Conservation (phyloP, 169 alveolate species). For the Plasmodium berghei region DNA sequence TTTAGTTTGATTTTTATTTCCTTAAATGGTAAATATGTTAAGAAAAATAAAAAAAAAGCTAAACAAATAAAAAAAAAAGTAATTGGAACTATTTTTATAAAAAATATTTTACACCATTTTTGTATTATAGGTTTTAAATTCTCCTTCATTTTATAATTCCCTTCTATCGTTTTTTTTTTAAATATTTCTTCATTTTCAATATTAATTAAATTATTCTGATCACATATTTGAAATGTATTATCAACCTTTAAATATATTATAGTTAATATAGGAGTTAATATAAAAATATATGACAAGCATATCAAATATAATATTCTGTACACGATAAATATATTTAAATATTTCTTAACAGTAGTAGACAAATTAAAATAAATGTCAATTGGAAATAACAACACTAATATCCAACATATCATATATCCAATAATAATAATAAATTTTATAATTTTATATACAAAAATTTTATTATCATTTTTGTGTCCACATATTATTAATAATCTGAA, state of each 20-base stretch:
- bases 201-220: background rate
- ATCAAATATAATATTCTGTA: constrained; percentile 20
- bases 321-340: constrained; percentile 6
- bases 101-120: constrained; percentile 1
- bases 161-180: background rate
- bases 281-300: background rate
- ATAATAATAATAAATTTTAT: constrained; percentile 30
- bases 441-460: background rate
- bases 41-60: constrained; percentile 9
- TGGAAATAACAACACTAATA: constrained; percentile 32
- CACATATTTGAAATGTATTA: background rate
- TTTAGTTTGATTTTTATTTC: constrained; percentile 18
- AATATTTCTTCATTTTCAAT: background rate
- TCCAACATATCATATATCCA: constrained; percentile 51
- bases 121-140: background rate
- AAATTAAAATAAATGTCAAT: constrained; percentile 16
- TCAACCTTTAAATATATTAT: constrained; percentile 17
- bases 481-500: constrained; percentile 9
- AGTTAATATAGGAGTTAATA: constrained; percentile 23
- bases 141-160: background rate
- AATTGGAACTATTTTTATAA: constrained; percentile 9
- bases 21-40: constrained; percentile 26
- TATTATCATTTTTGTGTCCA: constrained; percentile 41
- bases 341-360: background rate
- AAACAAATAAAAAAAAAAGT: constrained; percentile 4